Evolutionary conservation across 1,284 basidiomycete genomes (phyloP).

Genomic region (Retiboletus fuscus): DNA sequence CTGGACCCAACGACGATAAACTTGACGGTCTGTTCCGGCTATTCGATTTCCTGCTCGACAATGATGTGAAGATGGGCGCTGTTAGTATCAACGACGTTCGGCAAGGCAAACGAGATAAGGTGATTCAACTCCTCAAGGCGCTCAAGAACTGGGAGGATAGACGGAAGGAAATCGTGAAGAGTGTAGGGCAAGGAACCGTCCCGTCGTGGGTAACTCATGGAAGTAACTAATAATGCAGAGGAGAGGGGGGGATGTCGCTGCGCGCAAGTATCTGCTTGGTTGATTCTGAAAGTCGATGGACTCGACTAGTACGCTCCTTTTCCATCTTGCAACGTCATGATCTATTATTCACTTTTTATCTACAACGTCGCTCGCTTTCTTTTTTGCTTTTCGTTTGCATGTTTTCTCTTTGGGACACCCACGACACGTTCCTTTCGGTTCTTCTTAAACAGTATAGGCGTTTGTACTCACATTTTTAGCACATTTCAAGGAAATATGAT

Average conservation of each 20-base stretch:
- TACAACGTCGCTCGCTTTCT: slow-evolving; percentile 11
- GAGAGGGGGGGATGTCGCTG: neutral
- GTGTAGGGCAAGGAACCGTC: slow-evolving; percentile 59
- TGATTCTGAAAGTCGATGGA: slow-evolving; percentile 19
- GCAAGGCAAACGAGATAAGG: slow-evolving; percentile 81
- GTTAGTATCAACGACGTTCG: slow-evolving; percentile 93
- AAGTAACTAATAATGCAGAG: slow-evolving; percentile 2
- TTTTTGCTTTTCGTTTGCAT: neutral
- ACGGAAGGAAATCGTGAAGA: slow-evolving; percentile 64
- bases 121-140: slow-evolving; percentile 80
- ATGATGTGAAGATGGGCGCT: slow-evolving; percentile 87
- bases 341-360: slow-evolving; percentile 21
- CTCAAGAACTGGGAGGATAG: slow-evolving; percentile 84
- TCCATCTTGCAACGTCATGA: slow-evolving; percentile 7
- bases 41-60: slow-evolving; percentile 90
- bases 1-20: slow-evolving; percentile 74
- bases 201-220: slow-evolving; percentile 21
- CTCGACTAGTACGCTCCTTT: slow-evolving; percentile 41
- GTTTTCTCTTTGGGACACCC: slow-evolving; percentile 19
- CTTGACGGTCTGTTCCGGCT: slow-evolving; percentile 90
- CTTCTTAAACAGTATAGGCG: slow-evolving; percentile 7
- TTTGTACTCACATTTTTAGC: slow-evolving; percentile 30
- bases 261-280: slow-evolving; percentile 20
- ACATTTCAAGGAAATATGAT: slow-evolving; percentile 23
- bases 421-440: slow-evolving; percentile 23